phyloP scores from a whole-genome alignment of 768 basidiomycete genomes.

The Lepiota brunneoincarnata region DNA sequence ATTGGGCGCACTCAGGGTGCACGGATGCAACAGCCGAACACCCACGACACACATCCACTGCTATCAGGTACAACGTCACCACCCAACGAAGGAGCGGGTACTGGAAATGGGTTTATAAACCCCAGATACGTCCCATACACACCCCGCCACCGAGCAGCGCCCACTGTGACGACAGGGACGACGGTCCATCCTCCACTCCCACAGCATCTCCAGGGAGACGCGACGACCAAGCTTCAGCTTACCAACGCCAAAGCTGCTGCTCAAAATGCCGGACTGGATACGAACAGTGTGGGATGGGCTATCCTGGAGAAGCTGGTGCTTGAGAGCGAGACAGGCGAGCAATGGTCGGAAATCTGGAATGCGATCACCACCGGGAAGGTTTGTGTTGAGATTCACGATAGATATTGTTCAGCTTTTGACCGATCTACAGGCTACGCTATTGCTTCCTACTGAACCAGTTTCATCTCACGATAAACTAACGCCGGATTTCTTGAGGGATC shows the following conservation, averaged over 20 bases:
- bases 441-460: slow-evolving; percentile 69
- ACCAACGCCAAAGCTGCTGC: slow-evolving; percentile 73
- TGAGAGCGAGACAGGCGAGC: slow-evolving; percentile 45
- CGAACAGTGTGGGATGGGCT: slow-evolving; percentile 61
- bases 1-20: slow-evolving; percentile 49
- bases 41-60: slow-evolving; percentile 69
- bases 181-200: slow-evolving; percentile 43
- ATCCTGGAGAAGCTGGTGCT: slow-evolving; percentile 70
- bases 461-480: slow-evolving; percentile 57
- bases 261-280: slow-evolving; percentile 65
- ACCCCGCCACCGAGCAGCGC: slow-evolving; percentile 61
- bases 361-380: slow-evolving; percentile 68
- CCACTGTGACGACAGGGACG: slow-evolving; percentile 45
- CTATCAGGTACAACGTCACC: slow-evolving; percentile 39
- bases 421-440: slow-evolving; percentile 64
- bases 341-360: slow-evolving; percentile 72
- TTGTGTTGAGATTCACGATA: slow-evolving; percentile 20
- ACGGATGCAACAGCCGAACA: slow-evolving; percentile 37
- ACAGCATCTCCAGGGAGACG: slow-evolving; percentile 51
- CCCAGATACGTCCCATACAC: slow-evolving; percentile 76
- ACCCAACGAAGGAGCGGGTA: slow-evolving; percentile 5
- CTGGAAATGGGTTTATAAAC: slow-evolving; percentile 19
- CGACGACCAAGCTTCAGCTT: slow-evolving; percentile 65
- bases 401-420: slow-evolving; percentile 4
- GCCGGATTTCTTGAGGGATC: slow-evolving; percentile 75